These are phyloP conservation scores for Termitomyces sp. DNA, from an alignment of 768 basidiomycete genomes.

Conservation along the genomic window DNA sequence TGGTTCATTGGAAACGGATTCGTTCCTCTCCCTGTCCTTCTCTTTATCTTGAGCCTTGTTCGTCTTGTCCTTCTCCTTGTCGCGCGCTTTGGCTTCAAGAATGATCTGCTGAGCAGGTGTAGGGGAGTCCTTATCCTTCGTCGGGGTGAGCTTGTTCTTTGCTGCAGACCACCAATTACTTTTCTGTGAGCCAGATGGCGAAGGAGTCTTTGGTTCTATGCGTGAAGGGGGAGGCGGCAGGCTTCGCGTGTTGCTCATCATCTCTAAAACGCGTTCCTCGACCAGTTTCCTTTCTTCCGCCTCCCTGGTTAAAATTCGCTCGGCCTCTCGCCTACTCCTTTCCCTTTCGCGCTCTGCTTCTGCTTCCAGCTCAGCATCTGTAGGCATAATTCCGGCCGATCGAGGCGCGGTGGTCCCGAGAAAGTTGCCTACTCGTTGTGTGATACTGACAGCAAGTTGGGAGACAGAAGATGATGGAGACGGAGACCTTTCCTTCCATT, in stretches of 20 bases:
- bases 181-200: slow-evolving; percentile 60
- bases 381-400: slow-evolving; percentile 37
- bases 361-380: slow-evolving; percentile 78
- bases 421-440: slow-evolving; percentile 67
- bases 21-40: slow-evolving; percentile 57
- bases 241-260: slow-evolving; percentile 51
- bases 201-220: slow-evolving; percentile 55
- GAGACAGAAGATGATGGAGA: slow-evolving; percentile 70
- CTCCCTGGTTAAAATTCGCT: slow-evolving; percentile 67
- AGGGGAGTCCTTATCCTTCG: slow-evolving; percentile 66
- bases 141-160: slow-evolving; percentile 72
- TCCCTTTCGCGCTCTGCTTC: slow-evolving; percentile 78
- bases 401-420: slow-evolving; percentile 48
- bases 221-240: slow-evolving; percentile 59
- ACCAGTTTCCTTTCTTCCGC: slow-evolving; percentile 61
- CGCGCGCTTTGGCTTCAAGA: slow-evolving; percentile 62
- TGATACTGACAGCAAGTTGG: slow-evolving; percentile 68
- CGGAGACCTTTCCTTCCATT: slow-evolving; percentile 36
- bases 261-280: slow-evolving; percentile 73
- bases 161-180: slow-evolving; percentile 65
- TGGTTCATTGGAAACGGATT: slow-evolving; percentile 48
- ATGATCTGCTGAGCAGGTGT: slow-evolving; percentile 85
- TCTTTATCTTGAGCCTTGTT: slow-evolving; percentile 53
- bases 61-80: slow-evolving; percentile 49
- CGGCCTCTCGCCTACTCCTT: slow-evolving; percentile 69